Conservation (phyloP, 495 filamentous ascomycete genomes). For the Lasiosphaeria ovina region DNA sequence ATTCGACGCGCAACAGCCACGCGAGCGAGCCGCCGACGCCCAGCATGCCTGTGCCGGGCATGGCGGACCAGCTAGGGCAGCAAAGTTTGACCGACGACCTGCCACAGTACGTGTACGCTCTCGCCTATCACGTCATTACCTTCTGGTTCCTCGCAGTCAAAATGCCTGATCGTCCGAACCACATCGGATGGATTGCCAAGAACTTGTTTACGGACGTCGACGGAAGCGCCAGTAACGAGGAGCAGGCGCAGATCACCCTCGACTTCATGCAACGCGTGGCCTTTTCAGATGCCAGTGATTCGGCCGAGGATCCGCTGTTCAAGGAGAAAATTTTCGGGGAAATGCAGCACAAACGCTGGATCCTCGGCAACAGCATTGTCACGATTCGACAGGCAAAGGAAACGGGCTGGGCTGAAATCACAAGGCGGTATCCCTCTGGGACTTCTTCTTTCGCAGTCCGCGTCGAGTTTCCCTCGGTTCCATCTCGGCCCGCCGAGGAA, state of each 20-base stretch:
- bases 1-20: slow-evolving; percentile 35
- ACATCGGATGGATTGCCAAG: slow-evolving; percentile 90
- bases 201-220: slow-evolving; percentile 73
- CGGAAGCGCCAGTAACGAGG: slow-evolving; percentile 75
- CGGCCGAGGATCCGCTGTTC: slow-evolving; percentile 63
- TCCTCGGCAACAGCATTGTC: slow-evolving; percentile 82
- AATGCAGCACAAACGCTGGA: slow-evolving; percentile 74
- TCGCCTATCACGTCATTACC: slow-evolving; percentile 92
- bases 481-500: slow-evolving; percentile 60
- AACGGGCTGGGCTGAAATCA: slow-evolving; percentile 74
- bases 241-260: slow-evolving; percentile 88
- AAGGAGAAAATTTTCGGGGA: slow-evolving; percentile 61
- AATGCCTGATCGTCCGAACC: slow-evolving; percentile 74
- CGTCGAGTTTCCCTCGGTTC: slow-evolving; percentile 65
- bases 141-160: slow-evolving; percentile 94
- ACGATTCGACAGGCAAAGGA: slow-evolving; percentile 76
- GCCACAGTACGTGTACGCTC: slow-evolving; percentile 85
- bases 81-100: slow-evolving; percentile 58
- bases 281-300: slow-evolving; percentile 78
- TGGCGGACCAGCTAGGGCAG: slow-evolving; percentile 22
- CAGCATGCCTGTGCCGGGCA: slow-evolving; percentile 25
- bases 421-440: slow-evolving; percentile 78
- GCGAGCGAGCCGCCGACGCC: slow-evolving; percentile 34
- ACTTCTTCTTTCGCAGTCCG: slow-evolving; percentile 75
- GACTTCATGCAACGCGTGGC: slow-evolving; percentile 94